Base-by-base conservation (phyloP, 139 green algal genomes). In the Volvox reticuliferus region DNA sequence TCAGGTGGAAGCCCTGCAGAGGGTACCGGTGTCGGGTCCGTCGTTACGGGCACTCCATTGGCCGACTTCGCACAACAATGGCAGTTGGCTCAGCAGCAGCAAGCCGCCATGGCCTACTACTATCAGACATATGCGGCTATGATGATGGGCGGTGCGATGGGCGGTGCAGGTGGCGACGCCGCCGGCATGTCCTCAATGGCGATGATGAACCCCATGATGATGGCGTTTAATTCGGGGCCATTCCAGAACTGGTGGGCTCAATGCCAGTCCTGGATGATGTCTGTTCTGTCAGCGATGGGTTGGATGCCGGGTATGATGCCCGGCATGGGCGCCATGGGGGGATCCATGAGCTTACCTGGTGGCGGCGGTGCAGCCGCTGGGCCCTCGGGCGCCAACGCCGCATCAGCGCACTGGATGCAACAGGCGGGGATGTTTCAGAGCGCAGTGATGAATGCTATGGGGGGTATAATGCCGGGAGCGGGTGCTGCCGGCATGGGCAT, bases 61-160 rank as follows among this genome's bases (percentile, higher is more conserved):
- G 80, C 79, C 2, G 93, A 95, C 50, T 91, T 93, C 86, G 93
- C 89, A 17, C 93, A 95, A 91, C 93, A 95, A 75, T 95, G 91
- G 91, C 93, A 93, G 75, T 82, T 92, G 84, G 88, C 89, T 68
- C 91, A 93, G 80, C 88, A 93, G 63, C 92, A 94, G 79, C 91
- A 95, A 81, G 87, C 91, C n/a, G 85, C 89, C 0, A 91, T 91
- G 2, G 93, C 93, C 91, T 93, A 92, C 71, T 94, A 86, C 80
- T 95, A 89, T 89, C 93, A 95, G 82, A 92, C 92, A 80, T 93
- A 86, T 83, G 91, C 91, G 91, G 44, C 68, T 36, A 22, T 33
- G 2, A 93, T 65, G 30, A 90, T 94, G 86, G 92, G 88, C 71
- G 77, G 81, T 24, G 36, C 75, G 19, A 79, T 63, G n/a, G 87